Conservation (phyloP, 805 yeast species). For the Candida pseudofarinosa region DNA sequence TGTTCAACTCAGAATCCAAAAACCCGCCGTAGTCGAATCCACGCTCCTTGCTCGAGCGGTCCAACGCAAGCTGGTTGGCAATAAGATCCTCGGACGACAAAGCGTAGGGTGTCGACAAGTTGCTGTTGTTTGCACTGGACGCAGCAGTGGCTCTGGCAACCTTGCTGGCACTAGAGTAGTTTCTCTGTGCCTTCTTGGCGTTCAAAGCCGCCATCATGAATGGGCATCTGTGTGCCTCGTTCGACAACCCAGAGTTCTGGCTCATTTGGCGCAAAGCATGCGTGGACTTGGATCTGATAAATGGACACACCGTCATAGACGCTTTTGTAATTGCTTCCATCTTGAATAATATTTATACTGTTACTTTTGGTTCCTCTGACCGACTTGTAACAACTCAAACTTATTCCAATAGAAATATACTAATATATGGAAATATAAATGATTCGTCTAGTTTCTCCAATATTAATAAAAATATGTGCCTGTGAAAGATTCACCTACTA, state of each 20-base stretch:
- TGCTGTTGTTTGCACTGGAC: conserved; percentile 29
- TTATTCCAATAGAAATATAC: background rate
- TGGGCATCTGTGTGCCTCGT: conserved; percentile 78
- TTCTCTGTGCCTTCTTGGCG: conserved; percentile 36
- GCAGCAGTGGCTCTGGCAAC: conserved; percentile 45
- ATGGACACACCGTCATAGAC: conserved; percentile 81
- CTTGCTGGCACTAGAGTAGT: conserved; percentile 45
- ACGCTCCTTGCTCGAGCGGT: conserved; percentile 43
- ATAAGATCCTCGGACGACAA: conserved; percentile 25
- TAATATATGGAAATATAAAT: background rate
- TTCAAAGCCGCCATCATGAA: conserved; percentile 78
- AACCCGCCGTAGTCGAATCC: conserved; percentile 70
- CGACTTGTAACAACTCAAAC: background rate
- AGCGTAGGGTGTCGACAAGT: conserved; percentile 29
- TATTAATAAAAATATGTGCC: conserved; percentile 15
- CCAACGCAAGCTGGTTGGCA: conserved; percentile 13
- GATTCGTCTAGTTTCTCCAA: background rate
- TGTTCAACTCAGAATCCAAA: conserved; percentile 60
- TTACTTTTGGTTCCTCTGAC: background rate
- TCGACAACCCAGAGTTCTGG: conserved; percentile 40
- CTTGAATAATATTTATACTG: background rate
- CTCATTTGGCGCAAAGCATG: conserved; percentile 58
- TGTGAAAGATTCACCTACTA: conserved; percentile 54
- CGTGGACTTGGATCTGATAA: conserved; percentile 60
- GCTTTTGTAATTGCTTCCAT: conserved; percentile 82